phyloP scores from a whole-genome alignment of 75 land plant species.

The Pinus tabuliformis region DNA sequence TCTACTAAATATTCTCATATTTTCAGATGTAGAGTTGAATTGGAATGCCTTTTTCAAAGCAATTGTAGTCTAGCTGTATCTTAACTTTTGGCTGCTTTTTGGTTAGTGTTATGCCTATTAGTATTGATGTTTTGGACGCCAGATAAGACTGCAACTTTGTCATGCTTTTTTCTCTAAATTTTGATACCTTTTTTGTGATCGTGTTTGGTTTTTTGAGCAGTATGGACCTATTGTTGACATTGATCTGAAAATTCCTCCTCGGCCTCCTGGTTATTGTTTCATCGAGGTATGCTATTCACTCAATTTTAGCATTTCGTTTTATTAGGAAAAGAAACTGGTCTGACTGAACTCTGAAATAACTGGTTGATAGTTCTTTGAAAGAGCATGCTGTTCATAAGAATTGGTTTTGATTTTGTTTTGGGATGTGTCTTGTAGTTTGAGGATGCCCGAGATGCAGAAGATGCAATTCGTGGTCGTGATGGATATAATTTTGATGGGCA shows the following conservation, averaged over 20 bases:
- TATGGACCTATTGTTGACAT: slow-evolving; percentile 76
- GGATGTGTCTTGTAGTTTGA: slow-evolving; percentile 17
- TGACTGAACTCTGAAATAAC: too few relatives aligned
- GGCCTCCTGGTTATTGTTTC: slow-evolving; percentile 89
- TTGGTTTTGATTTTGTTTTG: too few relatives aligned
- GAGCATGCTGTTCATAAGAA: too few relatives aligned
- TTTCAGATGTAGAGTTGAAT: background rate
- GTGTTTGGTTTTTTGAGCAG: slow-evolving; percentile 18
- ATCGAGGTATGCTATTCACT: slow-evolving; percentile 42
- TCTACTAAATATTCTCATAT: background rate
- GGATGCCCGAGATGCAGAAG: slow-evolving; percentile 28
- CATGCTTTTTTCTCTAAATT: background rate
- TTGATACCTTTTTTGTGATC: background rate
- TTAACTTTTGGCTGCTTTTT: background rate
- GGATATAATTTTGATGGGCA: slow-evolving; percentile 28
- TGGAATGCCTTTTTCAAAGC: background rate
- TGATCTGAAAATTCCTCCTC: slow-evolving; percentile 79
- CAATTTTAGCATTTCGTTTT: background rate
- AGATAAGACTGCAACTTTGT: background rate
- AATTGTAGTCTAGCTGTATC: background rate
- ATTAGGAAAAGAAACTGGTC: too few relatives aligned
- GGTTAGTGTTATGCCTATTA: background rate
- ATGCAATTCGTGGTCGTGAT: slow-evolving; percentile 27
- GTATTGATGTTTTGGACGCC: background rate
- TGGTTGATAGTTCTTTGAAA: too few relatives aligned